Evolutionary conservation across 192 early-diverging fungal species (phyloP).

Genomic region (Kappamyces sp.): DNA sequence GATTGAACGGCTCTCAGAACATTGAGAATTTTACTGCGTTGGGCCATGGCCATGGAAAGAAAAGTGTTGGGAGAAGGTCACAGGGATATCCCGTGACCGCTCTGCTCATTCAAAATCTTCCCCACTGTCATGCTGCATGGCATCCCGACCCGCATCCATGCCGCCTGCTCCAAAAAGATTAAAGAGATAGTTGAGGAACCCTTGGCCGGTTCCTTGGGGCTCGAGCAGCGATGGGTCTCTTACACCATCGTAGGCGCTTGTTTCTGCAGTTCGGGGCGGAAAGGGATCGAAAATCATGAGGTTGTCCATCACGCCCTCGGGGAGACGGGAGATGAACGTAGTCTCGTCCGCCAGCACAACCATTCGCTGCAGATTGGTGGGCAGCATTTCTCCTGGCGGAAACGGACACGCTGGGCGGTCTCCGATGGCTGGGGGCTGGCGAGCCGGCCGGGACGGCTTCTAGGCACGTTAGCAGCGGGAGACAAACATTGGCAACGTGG

Average conservation of each 20-base stretch:
- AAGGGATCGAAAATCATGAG: slow-evolving; percentile 10
- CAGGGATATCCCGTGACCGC: neutral
- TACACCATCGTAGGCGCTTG: slow-evolving; percentile 13
- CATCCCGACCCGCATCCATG: no score
- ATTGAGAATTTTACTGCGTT: slow-evolving; percentile 7
- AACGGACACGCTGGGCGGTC: no score
- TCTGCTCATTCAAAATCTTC: no score
- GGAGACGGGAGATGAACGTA: neutral
- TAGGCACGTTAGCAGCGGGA: no score
- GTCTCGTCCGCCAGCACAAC: slow-evolving; percentile 2
- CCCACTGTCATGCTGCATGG: no score
- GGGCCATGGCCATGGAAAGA: neutral
- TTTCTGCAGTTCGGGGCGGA: neutral
- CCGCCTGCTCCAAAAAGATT: no score
- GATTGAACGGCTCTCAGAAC: slow-evolving; percentile 10
- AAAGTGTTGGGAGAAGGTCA: neutral
- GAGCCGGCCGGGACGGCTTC: no score
- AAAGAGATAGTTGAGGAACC: no score
- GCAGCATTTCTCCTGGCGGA: neutral
- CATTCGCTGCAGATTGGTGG: slow-evolving; percentile 11
- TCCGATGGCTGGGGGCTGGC: no score
- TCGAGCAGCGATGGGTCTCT: slow-evolving; percentile 16
- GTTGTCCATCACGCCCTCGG: slow-evolving; percentile 10
- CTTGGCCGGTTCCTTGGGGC: no score
- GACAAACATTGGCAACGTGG: neutral